Evolutionary conservation across 495 filamentous ascomycete species (phyloP).

Genomic region (Pyronema domesticum): DNA sequence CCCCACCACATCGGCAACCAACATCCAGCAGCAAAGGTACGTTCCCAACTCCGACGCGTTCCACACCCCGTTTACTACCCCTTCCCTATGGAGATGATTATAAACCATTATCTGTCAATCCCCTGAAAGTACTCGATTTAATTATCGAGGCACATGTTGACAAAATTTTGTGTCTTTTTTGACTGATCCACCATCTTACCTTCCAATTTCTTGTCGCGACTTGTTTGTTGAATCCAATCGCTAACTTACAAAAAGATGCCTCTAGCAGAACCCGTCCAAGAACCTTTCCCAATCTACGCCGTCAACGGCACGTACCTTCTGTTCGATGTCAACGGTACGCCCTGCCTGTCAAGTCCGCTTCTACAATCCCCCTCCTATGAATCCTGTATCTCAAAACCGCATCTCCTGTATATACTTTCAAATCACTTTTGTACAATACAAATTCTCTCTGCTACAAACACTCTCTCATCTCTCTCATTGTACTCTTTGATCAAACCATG

Average conservation of each 20-base stretch:
- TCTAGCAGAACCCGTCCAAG: not conserved
- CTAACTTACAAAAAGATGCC: not conserved
- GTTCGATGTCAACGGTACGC: constrained; percentile 54
- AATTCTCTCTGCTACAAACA: not conserved
- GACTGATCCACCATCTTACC: not conserved
- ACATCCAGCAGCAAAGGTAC: not conserved
- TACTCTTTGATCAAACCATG: not conserved
- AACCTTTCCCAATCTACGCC: constrained; percentile 63
- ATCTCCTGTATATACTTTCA: not conserved
- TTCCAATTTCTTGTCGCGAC: not conserved
- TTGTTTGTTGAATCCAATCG: not conserved
- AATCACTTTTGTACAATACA: not conserved
- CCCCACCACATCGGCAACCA: too few relatives aligned
- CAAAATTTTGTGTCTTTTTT: constrained; percentile 6
- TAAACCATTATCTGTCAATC: constrained; percentile 7
- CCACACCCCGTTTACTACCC: not conserved
- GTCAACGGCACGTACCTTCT: constrained; percentile 69
- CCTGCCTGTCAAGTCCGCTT: not conserved
- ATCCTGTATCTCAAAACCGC: not conserved
- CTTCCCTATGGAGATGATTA: constrained; percentile 5
- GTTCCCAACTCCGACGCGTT: not conserved
- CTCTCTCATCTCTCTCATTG: too few relatives aligned
- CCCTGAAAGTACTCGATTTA: constrained; percentile 3
- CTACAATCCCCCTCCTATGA: not conserved
- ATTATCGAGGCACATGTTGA: constrained; percentile 1